These are phyloP conservation scores for Polychytrium aggregatum DNA, from an alignment of 192 early-diverging fungal species.

Conservation along the genomic window DNA sequence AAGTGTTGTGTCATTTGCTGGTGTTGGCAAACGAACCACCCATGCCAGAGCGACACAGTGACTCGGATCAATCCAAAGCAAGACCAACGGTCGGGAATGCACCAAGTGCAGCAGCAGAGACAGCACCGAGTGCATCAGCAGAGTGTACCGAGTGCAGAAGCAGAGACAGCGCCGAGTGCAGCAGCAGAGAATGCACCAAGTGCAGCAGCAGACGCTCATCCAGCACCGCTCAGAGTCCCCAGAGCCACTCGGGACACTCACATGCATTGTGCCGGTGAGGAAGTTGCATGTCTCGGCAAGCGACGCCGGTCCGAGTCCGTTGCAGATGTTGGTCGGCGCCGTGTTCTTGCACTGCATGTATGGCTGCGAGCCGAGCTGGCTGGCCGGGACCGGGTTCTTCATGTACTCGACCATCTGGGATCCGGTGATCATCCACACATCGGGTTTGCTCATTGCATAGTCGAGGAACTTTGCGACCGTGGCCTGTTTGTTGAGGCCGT, in stretches of 20 bases:
- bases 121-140: not conserved
- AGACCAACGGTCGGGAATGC: not conserved
- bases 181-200: no score
- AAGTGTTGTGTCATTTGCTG: not conserved
- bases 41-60: no score
- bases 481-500: conserved; percentile 14
- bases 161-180: no score
- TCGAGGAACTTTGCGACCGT: conserved; percentile 38
- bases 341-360: conserved; percentile 56
- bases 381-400: conserved; percentile 66
- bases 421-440: conserved; percentile 65
- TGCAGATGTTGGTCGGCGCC: conserved; percentile 56
- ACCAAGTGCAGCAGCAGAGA: not conserved
- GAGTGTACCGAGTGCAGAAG: no score
- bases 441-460: conserved; percentile 34
- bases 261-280: conserved; percentile 2
- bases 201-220: not conserved
- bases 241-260: not conserved
- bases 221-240: not conserved
- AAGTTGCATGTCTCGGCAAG: conserved; percentile 12
- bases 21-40: no score
- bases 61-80: not conserved
- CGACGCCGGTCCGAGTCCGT: conserved; percentile 37
- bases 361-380: conserved; percentile 43
- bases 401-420: conserved; percentile 62